Conservation (phyloP, 768 basidiomycete species). For the Pulveroboletus sp. region DNA sequence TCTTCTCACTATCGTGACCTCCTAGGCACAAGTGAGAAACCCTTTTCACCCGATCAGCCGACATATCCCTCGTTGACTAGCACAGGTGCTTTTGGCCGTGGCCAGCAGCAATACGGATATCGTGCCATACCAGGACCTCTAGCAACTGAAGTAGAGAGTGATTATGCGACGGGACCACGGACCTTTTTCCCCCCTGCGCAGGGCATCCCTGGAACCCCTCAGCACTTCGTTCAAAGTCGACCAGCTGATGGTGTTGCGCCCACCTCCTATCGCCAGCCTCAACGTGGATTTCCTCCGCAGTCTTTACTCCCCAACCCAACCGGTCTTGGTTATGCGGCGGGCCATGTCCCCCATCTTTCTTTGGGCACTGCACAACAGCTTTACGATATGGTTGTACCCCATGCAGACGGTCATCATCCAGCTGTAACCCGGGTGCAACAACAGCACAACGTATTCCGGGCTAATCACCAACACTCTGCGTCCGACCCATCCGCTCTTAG, state of each 20-base stretch:
- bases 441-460: conserved; percentile 69
- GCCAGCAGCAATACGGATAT: conserved; percentile 50
- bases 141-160: conserved; percentile 33
- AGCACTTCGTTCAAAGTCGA: conserved; percentile 49
- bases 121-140: conserved; percentile 35
- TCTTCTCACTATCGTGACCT: conserved; percentile 48
- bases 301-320: conserved; percentile 51
- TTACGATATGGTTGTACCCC: conserved; percentile 71
- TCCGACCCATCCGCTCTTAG: conserved; percentile 77
- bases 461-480: conserved; percentile 75
- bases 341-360: conserved; percentile 62
- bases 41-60: conserved; percentile 40
- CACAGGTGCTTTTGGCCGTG: conserved; percentile 42
- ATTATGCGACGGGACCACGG: conserved; percentile 57
- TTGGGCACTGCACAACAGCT: conserved; percentile 71
- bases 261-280: conserved; percentile 57
- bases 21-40: conserved; percentile 36
- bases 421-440: conserved; percentile 75
- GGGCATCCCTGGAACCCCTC: conserved; percentile 36
- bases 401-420: conserved; percentile 50
- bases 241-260: conserved; percentile 43
- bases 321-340: conserved; percentile 47
- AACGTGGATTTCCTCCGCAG: conserved; percentile 55
- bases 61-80: conserved; percentile 67
- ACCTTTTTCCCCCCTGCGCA: conserved; percentile 46